Conservation (phyloP, 805 yeast species). For the Yarrowia deformans region DNA sequence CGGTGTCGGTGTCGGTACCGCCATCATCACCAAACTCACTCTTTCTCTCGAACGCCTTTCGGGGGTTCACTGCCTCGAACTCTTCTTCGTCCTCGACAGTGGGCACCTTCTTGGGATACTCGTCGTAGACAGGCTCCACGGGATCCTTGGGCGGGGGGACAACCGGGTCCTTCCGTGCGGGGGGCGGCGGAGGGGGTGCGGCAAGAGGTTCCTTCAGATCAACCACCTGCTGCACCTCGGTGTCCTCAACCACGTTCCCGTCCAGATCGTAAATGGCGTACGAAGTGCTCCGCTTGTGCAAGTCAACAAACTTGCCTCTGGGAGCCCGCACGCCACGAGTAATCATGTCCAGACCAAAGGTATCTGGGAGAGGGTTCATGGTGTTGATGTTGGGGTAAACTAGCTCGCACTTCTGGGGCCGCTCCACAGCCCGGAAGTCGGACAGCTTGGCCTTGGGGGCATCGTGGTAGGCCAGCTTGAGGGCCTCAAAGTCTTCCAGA, state of each 20-base stretch:
- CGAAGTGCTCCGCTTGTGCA: conserved; percentile 18
- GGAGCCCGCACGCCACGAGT: conserved; percentile 31
- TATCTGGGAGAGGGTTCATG: conserved; percentile 40
- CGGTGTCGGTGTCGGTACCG: neutral
- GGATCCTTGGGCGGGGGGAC: conserved; percentile 25
- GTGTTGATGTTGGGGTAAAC: conserved; percentile 40
- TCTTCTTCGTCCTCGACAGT: conserved; percentile 24
- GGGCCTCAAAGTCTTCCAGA: conserved; percentile 65
- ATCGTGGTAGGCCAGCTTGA: conserved; percentile 61
- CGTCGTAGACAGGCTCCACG: conserved; percentile 31
- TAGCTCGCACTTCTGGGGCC: conserved; percentile 37
- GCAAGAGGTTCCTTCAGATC: conserved; percentile 25
- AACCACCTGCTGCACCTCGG: conserved; percentile 9
- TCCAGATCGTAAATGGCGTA: conserved; percentile 25
- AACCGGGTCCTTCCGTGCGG: conserved; percentile 8
- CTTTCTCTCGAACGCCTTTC: conserved; percentile 26
- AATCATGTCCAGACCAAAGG: conserved; percentile 26
- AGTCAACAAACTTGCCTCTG: conserved; percentile 29
- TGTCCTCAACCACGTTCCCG: conserved; percentile 26
- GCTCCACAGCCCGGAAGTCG: conserved; percentile 29
- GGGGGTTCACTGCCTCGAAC: conserved; percentile 21
- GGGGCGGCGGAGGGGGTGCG: conserved; percentile 19
- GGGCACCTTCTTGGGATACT: conserved; percentile 23
- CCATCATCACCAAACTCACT: conserved; percentile 30
- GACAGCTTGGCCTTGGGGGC: conserved; percentile 60